phyloP scores from a whole-genome alignment of 306 rosid species.

The Psophocarpus tetragonolobus region DNA sequence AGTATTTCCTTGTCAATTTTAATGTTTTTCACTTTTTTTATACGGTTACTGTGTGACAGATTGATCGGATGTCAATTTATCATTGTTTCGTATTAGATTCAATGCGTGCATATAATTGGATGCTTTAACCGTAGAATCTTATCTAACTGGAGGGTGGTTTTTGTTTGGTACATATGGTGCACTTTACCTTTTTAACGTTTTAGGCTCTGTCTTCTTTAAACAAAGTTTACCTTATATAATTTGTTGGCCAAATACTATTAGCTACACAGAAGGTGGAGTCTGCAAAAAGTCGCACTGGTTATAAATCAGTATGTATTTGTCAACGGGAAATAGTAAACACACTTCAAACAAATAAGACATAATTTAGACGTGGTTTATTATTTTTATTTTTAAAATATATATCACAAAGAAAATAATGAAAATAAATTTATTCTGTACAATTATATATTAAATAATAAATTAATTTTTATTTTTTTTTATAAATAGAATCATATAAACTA shows the following conservation, averaged over 20 bases:
- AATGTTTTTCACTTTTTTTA: not conserved
- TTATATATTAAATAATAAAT: not conserved
- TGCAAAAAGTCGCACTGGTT: not conserved
- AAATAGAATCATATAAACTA: not conserved
- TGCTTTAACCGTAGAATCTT: conserved; percentile 20
- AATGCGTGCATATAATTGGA: conserved; percentile 21
- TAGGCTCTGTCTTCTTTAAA: not conserved
- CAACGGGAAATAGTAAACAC: not conserved
- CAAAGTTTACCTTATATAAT: conserved; percentile 13
- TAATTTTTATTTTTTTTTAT: not conserved
- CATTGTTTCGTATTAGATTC: conserved; percentile 1
- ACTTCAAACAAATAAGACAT: not conserved
- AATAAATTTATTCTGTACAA: not conserved
- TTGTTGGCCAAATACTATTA: not conserved
- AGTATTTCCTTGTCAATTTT: not conserved
- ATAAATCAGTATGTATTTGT: not conserved
- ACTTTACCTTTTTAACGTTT: not conserved
- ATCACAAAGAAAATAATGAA: not conserved
- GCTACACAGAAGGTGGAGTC: not conserved
- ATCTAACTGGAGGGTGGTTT: conserved; percentile 15
- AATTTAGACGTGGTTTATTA: not conserved
- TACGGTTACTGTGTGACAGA: not conserved
- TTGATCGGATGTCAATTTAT: not conserved
- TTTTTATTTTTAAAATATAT: not conserved
- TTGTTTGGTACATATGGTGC: conserved; percentile 18